Evolutionary conservation across 768 basidiomycete species (phyloP), one percentile per base, ranked within the genome.

Genomic region (Lactifluus subvellereus): DNA sequence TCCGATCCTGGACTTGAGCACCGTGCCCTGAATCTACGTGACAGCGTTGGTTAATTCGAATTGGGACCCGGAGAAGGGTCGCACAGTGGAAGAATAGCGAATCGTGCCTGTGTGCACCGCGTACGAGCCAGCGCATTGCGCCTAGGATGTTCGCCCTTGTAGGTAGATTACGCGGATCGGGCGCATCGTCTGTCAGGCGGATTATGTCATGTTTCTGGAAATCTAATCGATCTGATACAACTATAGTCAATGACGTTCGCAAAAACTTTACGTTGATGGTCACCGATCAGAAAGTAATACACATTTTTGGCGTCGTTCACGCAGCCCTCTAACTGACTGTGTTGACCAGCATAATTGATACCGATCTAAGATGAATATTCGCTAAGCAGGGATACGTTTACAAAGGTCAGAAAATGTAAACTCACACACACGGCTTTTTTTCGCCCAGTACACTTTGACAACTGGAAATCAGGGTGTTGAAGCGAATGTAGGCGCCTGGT

Each of bases 41-140:
- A 35, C 13, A 11, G 16, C 27, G 37, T 65, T 3, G 2, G 38
- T 1, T 45, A 37, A 14, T 9, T 48, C 8, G 43, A 7, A 45
- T 45, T 56, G 16, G 13, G 27, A 54, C 32, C 4, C 3, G 7
- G 9, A n/a, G 4, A 47, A 57, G 13, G 14, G 7, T 59, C 60
- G 51, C 18, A 69, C 68, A 78, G 58, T 78, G 78, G 69, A 79
- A 74, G 69, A 78, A 78, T 32, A 78, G 69, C 4, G 78, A 75
- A 67, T 79, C 78, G 61, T 77, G 78, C n/a, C 77, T 75, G 51
- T 72, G 74, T 20, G 82, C 82, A 60, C 74, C 78, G 4, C 69
- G 62, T 27, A 81, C 78, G 38, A 83, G 76, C 82, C 82, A 83
- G 22, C 77, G 72, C 78, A 80, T 79, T 13, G 79, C 82, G 10